A percentile compares a stretch with the other conserved stretches of the same genome.
Evolutionary conservation across 1,284 basidiomycete species (phyloP).

Genomic region (Malassezia cuniculi): DNA sequence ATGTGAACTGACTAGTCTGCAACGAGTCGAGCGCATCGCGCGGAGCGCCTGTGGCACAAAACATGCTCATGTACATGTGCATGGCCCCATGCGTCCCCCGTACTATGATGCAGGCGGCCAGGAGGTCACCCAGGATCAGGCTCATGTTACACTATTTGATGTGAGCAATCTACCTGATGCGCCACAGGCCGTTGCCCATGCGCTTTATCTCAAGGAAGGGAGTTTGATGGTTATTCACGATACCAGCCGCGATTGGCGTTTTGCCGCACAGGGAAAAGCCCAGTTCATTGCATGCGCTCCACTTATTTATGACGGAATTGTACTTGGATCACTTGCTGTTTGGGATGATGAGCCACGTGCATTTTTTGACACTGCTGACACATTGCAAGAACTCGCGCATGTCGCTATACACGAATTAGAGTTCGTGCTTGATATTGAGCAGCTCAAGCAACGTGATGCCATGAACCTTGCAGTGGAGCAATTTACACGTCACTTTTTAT

Average conservation of each 20-base stretch:
- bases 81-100: too few relatives aligned
- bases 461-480: not conserved
- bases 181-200: not conserved
- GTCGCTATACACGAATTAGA: constrained; percentile 1
- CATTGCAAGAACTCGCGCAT: not conserved
- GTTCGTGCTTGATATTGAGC: not conserved
- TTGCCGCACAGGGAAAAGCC: too few relatives aligned
- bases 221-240: not conserved
- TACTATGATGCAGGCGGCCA: too few relatives aligned
- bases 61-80: not conserved
- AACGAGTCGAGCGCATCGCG: not conserved
- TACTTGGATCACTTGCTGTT: not conserved
- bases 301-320: constrained; percentile 1
- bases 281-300: not conserved
- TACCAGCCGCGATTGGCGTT: constrained; percentile 1
- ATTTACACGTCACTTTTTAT: not conserved
- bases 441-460: not conserved
- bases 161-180: not conserved
- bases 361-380: not conserved
- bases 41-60: not conserved
- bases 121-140: not conserved
- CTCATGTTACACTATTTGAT: too few relatives aligned
- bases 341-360: not conserved
- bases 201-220: not conserved
- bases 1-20: not conserved